Percentiles rank a stretch among this genome's conserved stretches.
phyloP scores from a whole-genome alignment of 2,329 filamentous ascomycete species.

The Ophiostoma sp. region DNA sequence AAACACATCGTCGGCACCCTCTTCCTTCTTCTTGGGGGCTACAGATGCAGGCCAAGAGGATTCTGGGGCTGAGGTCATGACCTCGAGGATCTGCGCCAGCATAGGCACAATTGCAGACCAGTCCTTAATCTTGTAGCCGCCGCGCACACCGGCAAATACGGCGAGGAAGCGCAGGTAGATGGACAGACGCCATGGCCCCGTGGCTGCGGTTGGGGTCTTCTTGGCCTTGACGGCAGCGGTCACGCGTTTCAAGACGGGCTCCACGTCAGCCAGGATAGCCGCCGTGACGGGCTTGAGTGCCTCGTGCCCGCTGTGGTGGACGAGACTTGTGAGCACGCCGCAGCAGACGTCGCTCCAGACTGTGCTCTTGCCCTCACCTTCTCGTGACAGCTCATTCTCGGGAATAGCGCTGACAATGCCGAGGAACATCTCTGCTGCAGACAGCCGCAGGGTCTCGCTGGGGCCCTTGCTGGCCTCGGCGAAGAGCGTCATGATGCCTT shows the following conservation, averaged over 20 bases:
- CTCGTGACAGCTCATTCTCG: constrained; percentile 40
- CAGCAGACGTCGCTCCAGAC: constrained; percentile 61
- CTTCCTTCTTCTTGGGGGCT: not conserved
- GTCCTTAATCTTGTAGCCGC: constrained; percentile 70
- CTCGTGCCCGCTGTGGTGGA: constrained; percentile 73
- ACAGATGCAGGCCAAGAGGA: constrained; percentile 3
- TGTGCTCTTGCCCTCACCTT: constrained; percentile 29
- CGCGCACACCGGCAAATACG: constrained; percentile 69
- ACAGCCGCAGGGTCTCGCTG: constrained; percentile 55
- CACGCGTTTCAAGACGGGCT: constrained; percentile 29
- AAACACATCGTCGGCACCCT: not conserved
- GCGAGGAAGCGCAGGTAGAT: constrained; percentile 58
- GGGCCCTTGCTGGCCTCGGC: constrained; percentile 70
- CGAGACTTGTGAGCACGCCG: constrained; percentile 71
- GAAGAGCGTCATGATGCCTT: constrained; percentile 88
- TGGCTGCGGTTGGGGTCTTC: constrained; percentile 27
- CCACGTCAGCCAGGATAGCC: constrained; percentile 49
- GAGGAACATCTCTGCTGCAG: constrained; percentile 49
- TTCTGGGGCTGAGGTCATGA: constrained; percentile 31
- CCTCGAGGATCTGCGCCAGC: constrained; percentile 48
- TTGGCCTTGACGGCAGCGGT: constrained; percentile 37
- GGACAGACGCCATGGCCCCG: constrained; percentile 40
- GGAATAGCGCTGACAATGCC: constrained; percentile 49
- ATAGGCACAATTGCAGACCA: constrained; percentile 63
- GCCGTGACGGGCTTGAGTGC: constrained; percentile 66